Base-by-base conservation (phyloP, 2,329 filamentous ascomycete genomes). In the Penicillium sp. region DNA sequence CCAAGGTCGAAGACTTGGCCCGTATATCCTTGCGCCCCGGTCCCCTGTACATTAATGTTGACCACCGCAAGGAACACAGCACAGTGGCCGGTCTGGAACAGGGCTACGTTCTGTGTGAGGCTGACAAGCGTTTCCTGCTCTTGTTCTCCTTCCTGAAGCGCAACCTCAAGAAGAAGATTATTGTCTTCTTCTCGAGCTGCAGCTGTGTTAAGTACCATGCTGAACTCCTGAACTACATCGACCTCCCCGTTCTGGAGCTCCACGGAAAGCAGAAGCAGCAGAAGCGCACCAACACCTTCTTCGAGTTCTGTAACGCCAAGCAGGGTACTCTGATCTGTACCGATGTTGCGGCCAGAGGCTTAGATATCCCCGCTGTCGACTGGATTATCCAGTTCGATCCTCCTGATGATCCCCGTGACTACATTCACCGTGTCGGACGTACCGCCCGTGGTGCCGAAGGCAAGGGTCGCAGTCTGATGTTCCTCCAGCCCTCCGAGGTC, bases 201-300 rank as follows among this genome's bases (percentile, higher is more conserved):
- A 91, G 91, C 69, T 95, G 89, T 63, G 93, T 97, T 67, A 96
- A 96, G 74, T 99, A 97, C 77, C 92, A 96, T 76, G 86, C 90
- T 24, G 92, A 97, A 74, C 85, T 99, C 27, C 86, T 99, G 63
- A 97, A 97, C 79, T 97, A 96, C 78, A 97, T 97, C 67, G 94
- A 97, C 74, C 83, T 97, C 39, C 92, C 90, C 5, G 90, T 95
- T 2, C 82, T 96, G 42, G 89, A 91, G 64, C 81, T 96, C 7
- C 91, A 95, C 74, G 94, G 92, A 63, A 97, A 99, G 78, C 91
- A 96, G 77, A 99, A 99, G 77, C 94, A 99, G 76, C 92, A 97
- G 76, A 96, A 96, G 75, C 90, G 94, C n/a, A 99, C 94, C 22
- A 96, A 95, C 71, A 96, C 92, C 1, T 99, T 99, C 74, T 99